Evolutionary conservation across 306 rosid species (phyloP).

Genomic region (Vachellia pachyceras): DNA sequence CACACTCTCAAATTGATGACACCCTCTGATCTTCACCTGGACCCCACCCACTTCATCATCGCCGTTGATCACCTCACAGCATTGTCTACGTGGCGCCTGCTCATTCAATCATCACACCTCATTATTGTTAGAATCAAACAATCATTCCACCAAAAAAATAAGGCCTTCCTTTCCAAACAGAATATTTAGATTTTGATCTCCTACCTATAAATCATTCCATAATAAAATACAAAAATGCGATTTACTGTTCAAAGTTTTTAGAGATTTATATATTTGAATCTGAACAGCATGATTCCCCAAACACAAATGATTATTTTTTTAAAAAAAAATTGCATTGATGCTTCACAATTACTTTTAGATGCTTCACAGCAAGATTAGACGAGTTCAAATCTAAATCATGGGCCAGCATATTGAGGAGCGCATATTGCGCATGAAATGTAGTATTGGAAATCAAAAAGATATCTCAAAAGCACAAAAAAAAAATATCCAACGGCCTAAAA

Average conservation of each 20-base stretch:
- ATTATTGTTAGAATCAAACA: constrained; percentile 13
- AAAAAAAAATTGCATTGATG: no score
- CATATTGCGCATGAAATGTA: no score
- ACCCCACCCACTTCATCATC: neutral
- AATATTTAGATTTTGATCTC: neutral
- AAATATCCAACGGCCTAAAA: no score
- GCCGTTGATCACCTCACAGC: constrained; percentile 56
- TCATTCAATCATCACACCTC: constrained; percentile 22
- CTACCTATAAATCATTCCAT: neutral
- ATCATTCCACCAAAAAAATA: neutral
- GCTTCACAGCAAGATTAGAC: no score
- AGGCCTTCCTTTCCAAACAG: neutral
- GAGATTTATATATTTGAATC: no score
- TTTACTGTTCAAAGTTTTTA: neutral
- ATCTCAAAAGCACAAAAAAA: no score
- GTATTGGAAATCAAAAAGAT: no score
- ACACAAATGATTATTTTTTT: no score
- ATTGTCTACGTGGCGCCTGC: constrained; percentile 91
- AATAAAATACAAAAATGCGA: neutral
- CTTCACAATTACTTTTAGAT: no score
- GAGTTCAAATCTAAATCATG: no score
- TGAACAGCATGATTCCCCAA: no score
- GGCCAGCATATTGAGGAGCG: no score
- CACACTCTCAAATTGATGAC: constrained; percentile 61
- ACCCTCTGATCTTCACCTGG: constrained; percentile 52